A percentile compares a stretch with the other conserved stretches of the same genome.
Evolutionary conservation across 2,329 filamentous ascomycete species (phyloP).

Genomic region (Hypoxylon sp.): DNA sequence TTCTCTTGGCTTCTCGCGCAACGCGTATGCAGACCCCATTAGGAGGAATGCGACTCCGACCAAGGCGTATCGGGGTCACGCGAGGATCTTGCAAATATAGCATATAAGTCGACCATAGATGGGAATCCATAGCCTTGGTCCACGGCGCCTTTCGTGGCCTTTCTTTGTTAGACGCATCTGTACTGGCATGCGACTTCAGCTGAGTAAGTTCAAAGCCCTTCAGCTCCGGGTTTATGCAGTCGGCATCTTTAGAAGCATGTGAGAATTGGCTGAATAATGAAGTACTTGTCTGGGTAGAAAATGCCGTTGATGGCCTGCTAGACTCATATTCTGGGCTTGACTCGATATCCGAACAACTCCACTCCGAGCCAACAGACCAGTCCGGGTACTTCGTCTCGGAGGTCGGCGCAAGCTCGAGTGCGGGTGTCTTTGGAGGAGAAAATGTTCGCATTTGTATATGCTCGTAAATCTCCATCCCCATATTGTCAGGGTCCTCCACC

Average conservation of each 20-base stretch:
- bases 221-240: conserved; percentile 67
- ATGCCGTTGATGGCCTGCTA: conserved; percentile 72
- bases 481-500: conserved; percentile 58
- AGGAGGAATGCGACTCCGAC: conserved; percentile 75
- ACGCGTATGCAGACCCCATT: conserved; percentile 76
- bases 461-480: conserved; percentile 50
- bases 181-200: conserved; percentile 28
- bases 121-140: conserved; percentile 76
- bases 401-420: conserved; percentile 62
- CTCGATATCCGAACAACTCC: conserved; percentile 67
- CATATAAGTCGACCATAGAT: conserved; percentile 76
- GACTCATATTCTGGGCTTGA: conserved; percentile 73
- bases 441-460: conserved; percentile 60
- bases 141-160: conserved; percentile 69
- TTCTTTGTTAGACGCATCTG: conserved; percentile 33
- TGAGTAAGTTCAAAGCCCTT: conserved; percentile 56
- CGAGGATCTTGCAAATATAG: conserved; percentile 77
- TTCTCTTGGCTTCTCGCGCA: conserved; percentile 75
- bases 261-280: conserved; percentile 72
- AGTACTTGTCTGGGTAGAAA: conserved; percentile 71
- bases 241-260: conserved; percentile 69
- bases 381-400: conserved; percentile 68
- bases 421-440: conserved; percentile 73
- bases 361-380: conserved; percentile 71
- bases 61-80: conserved; percentile 75